A percentile compares a stretch with the other conserved stretches of the same genome.
phyloP scores from a whole-genome alignment of 2,329 filamentous ascomycete genomes.

The Colletotrichum lentis region DNA sequence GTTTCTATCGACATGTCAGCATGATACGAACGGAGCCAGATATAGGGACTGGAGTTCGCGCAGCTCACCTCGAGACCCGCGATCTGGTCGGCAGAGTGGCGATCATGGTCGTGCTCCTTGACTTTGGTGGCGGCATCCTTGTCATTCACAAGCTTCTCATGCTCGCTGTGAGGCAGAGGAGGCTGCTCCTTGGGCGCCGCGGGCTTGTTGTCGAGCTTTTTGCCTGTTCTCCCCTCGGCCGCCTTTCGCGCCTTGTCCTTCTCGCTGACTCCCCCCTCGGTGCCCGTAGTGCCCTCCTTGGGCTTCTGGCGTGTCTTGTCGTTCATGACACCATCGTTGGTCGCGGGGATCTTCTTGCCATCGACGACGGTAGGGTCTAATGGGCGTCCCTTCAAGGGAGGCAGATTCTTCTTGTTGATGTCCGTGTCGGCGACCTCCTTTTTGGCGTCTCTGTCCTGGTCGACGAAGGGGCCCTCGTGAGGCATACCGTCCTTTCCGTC shows the following conservation, averaged over 20 bases:
- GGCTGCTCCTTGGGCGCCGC: slow-evolving; percentile 86
- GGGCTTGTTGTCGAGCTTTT: slow-evolving; percentile 76
- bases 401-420: slow-evolving; percentile 49
- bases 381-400: slow-evolving; percentile 59
- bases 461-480: slow-evolving; percentile 82
- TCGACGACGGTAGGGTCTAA: slow-evolving; percentile 63
- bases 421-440: slow-evolving; percentile 47
- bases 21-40: neutral
- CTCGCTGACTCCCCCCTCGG: slow-evolving; percentile 86
- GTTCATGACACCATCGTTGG: slow-evolving; percentile 89
- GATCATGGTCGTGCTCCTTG: slow-evolving; percentile 54
- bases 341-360: slow-evolving; percentile 68
- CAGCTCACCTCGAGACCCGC: slow-evolving; percentile 66
- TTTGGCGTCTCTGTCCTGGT: slow-evolving; percentile 47
- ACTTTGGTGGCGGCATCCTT: slow-evolving; percentile 54
- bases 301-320: slow-evolving; percentile 79
- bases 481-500: slow-evolving; percentile 95
- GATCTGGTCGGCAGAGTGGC: slow-evolving; percentile 50
- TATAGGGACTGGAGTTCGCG: neutral
- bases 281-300: slow-evolving; percentile 86
- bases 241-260: slow-evolving; percentile 80
- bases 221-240: slow-evolving; percentile 70
- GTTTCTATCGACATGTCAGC: slow-evolving; percentile 66
- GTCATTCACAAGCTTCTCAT: slow-evolving; percentile 67
- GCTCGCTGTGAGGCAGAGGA: slow-evolving; percentile 81